Evolutionary conservation across 805 yeast genomes (phyloP).

Genomic region (Saturnispora besseyi): DNA sequence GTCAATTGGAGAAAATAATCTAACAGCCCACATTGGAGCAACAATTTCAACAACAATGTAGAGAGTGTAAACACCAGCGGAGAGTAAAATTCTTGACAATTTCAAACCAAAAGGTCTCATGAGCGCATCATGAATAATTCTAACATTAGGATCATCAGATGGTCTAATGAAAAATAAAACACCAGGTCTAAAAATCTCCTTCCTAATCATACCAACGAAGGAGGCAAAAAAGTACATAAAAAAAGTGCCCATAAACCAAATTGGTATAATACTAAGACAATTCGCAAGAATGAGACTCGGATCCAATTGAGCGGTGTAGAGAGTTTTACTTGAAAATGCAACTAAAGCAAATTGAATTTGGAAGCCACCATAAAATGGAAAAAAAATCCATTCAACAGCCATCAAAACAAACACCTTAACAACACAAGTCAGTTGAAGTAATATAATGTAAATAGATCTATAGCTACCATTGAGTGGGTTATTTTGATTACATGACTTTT

Average conservation of each 20-base stretch:
- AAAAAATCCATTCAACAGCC: slow-evolving; percentile 68
- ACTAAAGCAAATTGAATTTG: slow-evolving; percentile 60
- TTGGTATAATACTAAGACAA: slow-evolving; percentile 4
- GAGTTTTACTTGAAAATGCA: slow-evolving; percentile 37
- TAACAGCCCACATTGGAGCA: slow-evolving; percentile 41
- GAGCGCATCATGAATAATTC: slow-evolving; percentile 79
- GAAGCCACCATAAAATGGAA: slow-evolving; percentile 82
- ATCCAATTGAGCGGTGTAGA: slow-evolving; percentile 12
- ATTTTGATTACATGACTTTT: slow-evolving; percentile 24
- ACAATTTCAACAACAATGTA: slow-evolving; percentile 75
- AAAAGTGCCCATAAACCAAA: slow-evolving; percentile 67
- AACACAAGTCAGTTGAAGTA: slow-evolving; percentile 52
- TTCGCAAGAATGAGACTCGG: neutral
- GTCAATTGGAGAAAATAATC: slow-evolving; percentile 29
- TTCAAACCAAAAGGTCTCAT: slow-evolving; percentile 69
- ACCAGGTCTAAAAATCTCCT: slow-evolving; percentile 70
- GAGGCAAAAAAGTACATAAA: slow-evolving; percentile 86
- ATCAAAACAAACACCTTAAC: slow-evolving; percentile 69
- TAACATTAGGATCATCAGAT: slow-evolving; percentile 87
- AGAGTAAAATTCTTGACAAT: slow-evolving; percentile 58
- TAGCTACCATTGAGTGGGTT: slow-evolving; percentile 43
- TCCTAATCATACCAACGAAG: slow-evolving; percentile 76
- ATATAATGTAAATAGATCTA: slow-evolving; percentile 41
- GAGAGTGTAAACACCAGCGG: slow-evolving; percentile 64
- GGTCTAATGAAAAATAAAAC: slow-evolving; percentile 86